A percentile compares a stretch with the other conserved stretches of the same genome.
Conservation (phyloP, 2,329 filamentous ascomycete genomes). For the Aspergillus floridensis region DNA sequence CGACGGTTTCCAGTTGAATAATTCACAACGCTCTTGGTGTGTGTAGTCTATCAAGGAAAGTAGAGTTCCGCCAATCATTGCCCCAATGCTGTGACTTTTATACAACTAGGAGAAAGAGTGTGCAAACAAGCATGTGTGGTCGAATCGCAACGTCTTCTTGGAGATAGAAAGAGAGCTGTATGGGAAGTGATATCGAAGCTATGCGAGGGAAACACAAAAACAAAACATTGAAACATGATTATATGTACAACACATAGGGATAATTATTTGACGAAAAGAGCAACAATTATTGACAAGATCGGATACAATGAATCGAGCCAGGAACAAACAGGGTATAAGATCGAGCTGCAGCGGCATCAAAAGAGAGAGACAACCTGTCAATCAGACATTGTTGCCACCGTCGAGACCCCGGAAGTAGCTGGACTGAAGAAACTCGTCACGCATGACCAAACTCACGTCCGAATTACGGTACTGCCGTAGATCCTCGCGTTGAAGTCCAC, state of each 20-base stretch:
- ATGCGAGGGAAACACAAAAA: neutral
- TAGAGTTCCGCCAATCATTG: neutral
- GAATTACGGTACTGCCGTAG: conserved; percentile 37
- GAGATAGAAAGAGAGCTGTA: neutral
- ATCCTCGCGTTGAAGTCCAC: conserved; percentile 35
- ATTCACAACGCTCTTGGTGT: too few relatives aligned
- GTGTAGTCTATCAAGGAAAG: neutral
- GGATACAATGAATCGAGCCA: neutral
- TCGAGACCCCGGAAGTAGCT: conserved; percentile 21
- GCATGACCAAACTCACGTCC: conserved; percentile 36
- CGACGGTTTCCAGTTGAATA: too few relatives aligned
- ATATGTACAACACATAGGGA: neutral
- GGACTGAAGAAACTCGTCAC: conserved; percentile 34
- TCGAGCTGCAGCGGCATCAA: neutral
- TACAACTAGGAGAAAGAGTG: neutral
- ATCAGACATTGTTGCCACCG: conserved; percentile 5
- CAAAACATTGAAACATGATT: neutral
- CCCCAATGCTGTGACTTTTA: neutral
- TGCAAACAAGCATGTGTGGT: neutral
- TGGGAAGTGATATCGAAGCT: neutral
- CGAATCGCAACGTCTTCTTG: neutral
- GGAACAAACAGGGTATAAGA: neutral
- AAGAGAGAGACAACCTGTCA: neutral
- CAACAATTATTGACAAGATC: neutral
- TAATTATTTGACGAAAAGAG: neutral